These are phyloP conservation scores for Mycena amicta DNA, from an alignment of 768 basidiomycete genomes.

Conservation along the genomic window DNA sequence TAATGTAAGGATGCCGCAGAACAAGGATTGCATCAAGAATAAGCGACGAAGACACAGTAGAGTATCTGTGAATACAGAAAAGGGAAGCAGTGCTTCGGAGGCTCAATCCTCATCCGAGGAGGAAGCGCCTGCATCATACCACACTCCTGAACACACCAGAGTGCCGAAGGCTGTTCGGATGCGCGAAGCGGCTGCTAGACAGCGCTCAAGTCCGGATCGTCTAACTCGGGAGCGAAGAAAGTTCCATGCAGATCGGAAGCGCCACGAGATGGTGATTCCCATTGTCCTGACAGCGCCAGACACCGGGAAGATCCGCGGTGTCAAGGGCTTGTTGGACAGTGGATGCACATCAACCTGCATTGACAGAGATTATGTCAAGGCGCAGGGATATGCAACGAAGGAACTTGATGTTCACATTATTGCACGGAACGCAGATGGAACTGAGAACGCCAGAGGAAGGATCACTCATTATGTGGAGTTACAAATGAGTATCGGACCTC, in stretches of 20 bases:
- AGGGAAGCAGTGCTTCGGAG: not conserved
- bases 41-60: not conserved
- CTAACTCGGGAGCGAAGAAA: not conserved
- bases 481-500: no score
- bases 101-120: not conserved
- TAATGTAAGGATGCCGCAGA: no score
- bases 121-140: not conserved
- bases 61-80: not conserved
- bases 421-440: conserved; percentile 1
- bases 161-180: not conserved
- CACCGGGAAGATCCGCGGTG: conserved; percentile 1
- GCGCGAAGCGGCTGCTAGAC: not conserved
- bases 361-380: conserved; percentile 4
- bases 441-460: not conserved
- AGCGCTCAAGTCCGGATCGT: not conserved
- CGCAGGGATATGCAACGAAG: conserved; percentile 1
- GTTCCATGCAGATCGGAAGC: not conserved
- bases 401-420: no score
- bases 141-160: not conserved
- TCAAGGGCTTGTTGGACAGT: conserved; percentile 5
- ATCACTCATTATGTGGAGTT: not conserved
- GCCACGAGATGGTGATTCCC: no score
- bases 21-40: not conserved
- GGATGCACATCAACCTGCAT: conserved; percentile 9
- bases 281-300: not conserved